phyloP scores from a whole-genome alignment of 352 stramenopile genomes.

The Phytophthora boehmeriae region DNA sequence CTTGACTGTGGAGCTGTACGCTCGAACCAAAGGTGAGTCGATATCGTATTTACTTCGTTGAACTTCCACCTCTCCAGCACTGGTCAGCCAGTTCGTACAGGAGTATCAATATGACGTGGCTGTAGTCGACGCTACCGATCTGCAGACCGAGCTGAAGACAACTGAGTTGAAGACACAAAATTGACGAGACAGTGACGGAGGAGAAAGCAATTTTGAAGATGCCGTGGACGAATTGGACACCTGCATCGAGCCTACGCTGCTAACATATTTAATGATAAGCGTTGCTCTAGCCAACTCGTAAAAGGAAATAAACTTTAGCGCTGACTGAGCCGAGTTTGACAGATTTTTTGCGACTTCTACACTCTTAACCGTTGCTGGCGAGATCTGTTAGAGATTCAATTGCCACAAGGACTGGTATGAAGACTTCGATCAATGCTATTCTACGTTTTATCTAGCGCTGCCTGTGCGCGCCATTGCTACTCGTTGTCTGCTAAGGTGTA shows the following conservation, averaged over 20 bases:
- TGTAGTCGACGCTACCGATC: slow-evolving; percentile 16
- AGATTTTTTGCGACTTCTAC: too few species aligned
- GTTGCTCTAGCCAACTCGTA: not conserved
- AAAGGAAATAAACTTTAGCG: too few species aligned
- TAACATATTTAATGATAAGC: not conserved
- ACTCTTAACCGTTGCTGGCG: slow-evolving; percentile 5
- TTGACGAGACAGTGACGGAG: slow-evolving; percentile 9
- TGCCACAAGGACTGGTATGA: not conserved
- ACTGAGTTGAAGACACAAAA: slow-evolving; percentile 1
- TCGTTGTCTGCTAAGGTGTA: slow-evolving; percentile 13
- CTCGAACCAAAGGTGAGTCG: slow-evolving; percentile 57
- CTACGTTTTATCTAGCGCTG: slow-evolving; percentile 7
- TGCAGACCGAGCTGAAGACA: too few species aligned
- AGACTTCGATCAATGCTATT: slow-evolving; percentile 16
- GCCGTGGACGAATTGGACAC: slow-evolving; percentile 31
- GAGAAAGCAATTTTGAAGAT: slow-evolving; percentile 45
- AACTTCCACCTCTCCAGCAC: slow-evolving; percentile 6
- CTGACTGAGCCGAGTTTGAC: too few species aligned
- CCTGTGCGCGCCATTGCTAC: not conserved
- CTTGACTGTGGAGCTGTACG: slow-evolving; percentile 50
- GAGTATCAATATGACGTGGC: slow-evolving; percentile 10
- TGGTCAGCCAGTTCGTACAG: slow-evolving; percentile 6
- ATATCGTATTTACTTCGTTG: not conserved
- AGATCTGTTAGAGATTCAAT: slow-evolving; percentile 14
- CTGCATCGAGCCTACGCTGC: not conserved